Evolutionary conservation across 2,329 filamentous ascomycete genomes (phyloP).

Genomic region (Xylariales sp.): DNA sequence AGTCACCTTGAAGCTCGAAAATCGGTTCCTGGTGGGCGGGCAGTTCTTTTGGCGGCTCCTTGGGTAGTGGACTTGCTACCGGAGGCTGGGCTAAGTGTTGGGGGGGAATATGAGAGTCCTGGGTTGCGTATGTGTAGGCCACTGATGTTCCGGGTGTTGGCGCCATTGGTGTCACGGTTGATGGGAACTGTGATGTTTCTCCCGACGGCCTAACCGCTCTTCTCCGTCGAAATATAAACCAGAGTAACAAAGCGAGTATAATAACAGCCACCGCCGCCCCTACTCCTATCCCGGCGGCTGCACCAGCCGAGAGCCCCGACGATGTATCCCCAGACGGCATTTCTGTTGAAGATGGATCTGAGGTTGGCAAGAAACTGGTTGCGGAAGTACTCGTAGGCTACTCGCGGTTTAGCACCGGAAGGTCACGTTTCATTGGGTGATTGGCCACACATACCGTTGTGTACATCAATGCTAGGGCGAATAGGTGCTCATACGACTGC

Average conservation of each 20-base stretch:
- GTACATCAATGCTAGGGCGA: constrained; percentile 41
- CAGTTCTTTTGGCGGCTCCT: constrained; percentile 24
- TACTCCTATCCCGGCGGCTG: constrained; percentile 31
- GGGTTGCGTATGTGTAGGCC: constrained; percentile 1
- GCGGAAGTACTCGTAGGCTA: constrained; percentile 20
- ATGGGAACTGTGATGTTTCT: not conserved
- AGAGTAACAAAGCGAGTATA: constrained; percentile 27
- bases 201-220: not conserved
- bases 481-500: constrained; percentile 29
- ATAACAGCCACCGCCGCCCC: constrained; percentile 21
- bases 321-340: not conserved
- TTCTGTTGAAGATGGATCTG: constrained; percentile 4
- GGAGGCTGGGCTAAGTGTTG: constrained; percentile 1
- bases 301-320: constrained; percentile 24
- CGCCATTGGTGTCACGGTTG: not conserved
- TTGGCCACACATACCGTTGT: constrained; percentile 32
- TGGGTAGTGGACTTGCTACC: not conserved
- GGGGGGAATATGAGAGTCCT: not conserved
- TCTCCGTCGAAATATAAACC: constrained; percentile 34
- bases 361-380: constrained; percentile 15
- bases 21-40: not conserved
- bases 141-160: not conserved
- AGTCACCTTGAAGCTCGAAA: constrained; percentile 22
- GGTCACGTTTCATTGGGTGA: not conserved
- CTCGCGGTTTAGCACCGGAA: not conserved